Evolutionary conservation across 208 protist species (phyloP), one percentile per base, ranked within the genome.

Genomic region (Entamoeba invadens): DNA sequence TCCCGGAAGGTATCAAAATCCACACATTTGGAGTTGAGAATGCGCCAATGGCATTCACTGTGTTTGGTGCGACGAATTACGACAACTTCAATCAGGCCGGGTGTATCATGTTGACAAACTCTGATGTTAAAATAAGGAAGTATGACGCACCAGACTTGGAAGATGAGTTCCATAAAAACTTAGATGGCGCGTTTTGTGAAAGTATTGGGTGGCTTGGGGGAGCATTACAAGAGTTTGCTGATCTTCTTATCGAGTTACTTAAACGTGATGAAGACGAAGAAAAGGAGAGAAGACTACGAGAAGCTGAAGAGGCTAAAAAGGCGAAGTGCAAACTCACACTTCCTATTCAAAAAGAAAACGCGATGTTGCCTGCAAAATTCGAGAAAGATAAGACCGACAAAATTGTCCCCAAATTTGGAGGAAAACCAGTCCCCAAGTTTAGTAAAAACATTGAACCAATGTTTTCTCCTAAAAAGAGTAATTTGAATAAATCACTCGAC

Each of bases 1-100:
- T 68, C 16, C 25, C 35, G 44, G 5, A 46, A 38, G 92, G 92
- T 44, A 44, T 38, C 44, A 57, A 57, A 46, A 92, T 25, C 10
- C 5, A 68, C 31, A n/a, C 31, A n/a, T 14, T n/a, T n/a, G 50
- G 50, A 68, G 16, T 14, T 68, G 16, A 14, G 31, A 68, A 14
- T 68, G 16, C 50, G 31, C 50, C 50, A 68, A 68, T 68, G 16
- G 50, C 50, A 38, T 68, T 93, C 12, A 57, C 92, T 57, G 8
- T 93, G 12, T 93, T 93, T 93, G 46, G 45, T 47, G 44, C 45
- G 18, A 44, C 92, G 4, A 93, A 93, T 57, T 93, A 93, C 25
- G 14, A 12, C 1, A 1, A 31, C 25, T 31, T 31, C 14, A 68
- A 68, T 68, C 14, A 68, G 25, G 50, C 50, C 14, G 50, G 18